These are phyloP conservation scores for Solanum ossicruentum DNA, from an alignment of 257 asterid genomes.

Conservation along the genomic window DNA sequence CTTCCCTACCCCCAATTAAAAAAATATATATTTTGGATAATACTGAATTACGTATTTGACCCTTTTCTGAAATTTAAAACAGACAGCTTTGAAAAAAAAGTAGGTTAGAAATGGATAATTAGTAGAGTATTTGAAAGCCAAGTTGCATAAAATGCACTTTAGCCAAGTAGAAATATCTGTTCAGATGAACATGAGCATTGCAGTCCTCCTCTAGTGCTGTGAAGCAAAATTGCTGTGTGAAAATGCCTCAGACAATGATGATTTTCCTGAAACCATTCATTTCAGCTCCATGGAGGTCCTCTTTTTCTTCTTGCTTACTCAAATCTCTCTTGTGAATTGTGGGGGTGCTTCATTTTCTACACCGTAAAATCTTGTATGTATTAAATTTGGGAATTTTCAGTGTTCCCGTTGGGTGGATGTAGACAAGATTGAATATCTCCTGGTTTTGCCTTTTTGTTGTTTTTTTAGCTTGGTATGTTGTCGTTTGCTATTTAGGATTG, in stretches of 20 bases:
- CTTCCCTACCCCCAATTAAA: too few relatives aligned
- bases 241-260: slow-evolving; percentile 41
- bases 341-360: neutral
- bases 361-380: neutral
- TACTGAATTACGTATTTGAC: neutral
- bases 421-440: neutral
- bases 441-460: too few relatives aligned
- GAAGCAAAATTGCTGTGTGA: neutral
- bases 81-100: too few relatives aligned
- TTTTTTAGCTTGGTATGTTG: neutral
- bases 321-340: neutral
- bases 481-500: neutral
- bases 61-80: neutral
- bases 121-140: neutral
- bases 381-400: neutral
- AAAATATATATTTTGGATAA: neutral
- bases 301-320: neutral
- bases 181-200: neutral
- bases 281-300: slow-evolving; percentile 57
- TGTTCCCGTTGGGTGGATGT: neutral
- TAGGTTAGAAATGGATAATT: neutral
- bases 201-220: neutral
- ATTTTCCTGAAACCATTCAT: slow-evolving; percentile 60
- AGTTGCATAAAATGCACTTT: neutral
- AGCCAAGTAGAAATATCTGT: neutral